Evolutionary conservation across 208 protist genomes (phyloP).

Genomic region (Trypanosoma caninum): DNA sequence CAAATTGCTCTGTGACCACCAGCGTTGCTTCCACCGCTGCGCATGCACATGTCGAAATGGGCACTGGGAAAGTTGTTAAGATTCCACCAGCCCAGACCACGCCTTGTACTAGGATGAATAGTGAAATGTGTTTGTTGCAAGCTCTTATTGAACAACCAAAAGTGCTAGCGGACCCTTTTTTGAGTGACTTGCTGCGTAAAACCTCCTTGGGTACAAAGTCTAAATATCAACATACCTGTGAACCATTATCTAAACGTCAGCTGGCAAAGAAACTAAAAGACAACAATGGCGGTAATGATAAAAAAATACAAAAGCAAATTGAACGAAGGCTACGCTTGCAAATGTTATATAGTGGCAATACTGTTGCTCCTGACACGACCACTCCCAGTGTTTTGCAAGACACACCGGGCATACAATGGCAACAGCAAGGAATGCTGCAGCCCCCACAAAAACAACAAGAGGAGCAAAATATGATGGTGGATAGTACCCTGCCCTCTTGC

Average conservation of each 20-base stretch:
- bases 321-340: slow-evolving; percentile 34
- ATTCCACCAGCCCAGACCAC: neutral
- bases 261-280: slow-evolving; percentile 5
- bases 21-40: neutral
- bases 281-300: neutral
- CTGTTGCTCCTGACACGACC: neutral
- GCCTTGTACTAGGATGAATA: neutral
- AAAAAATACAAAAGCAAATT: slow-evolving; percentile 19
- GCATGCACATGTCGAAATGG: slow-evolving; percentile 6
- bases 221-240: slow-evolving; percentile 20
- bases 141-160: neutral
- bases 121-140: neutral
- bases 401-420: neutral
- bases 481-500: neutral
- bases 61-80: slow-evolving; percentile 5
- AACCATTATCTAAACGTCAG: slow-evolving; percentile 15
- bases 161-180: slow-evolving; percentile 4
- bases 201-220: slow-evolving; percentile 26
- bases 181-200: slow-evolving; percentile 23
- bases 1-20: neutral
- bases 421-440: neutral
- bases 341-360: slow-evolving; percentile 32
- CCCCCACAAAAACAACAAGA: slow-evolving; percentile 1
- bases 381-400: neutral
- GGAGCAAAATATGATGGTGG: neutral